Conservation (phyloP, 306 rosid genomes). For the Quercus agrifolia region DNA sequence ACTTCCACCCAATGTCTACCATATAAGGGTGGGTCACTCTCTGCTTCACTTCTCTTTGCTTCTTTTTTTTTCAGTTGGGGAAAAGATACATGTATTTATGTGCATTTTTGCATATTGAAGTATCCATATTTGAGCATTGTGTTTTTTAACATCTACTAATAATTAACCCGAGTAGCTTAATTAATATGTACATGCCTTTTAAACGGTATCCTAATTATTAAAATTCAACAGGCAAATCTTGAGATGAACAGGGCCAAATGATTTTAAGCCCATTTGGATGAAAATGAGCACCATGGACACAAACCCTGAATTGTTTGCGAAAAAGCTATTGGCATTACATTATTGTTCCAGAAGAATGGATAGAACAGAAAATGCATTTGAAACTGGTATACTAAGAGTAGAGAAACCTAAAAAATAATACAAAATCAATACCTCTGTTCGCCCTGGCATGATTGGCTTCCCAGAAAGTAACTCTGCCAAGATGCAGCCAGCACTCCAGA, state of each 20-base stretch:
- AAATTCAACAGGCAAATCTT: background rate
- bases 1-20: background rate
- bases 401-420: conserved; percentile 11
- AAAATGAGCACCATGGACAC: background rate
- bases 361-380: background rate
- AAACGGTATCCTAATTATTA: background rate
- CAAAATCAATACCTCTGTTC: conserved; percentile 74
- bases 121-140: background rate
- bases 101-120: background rate
- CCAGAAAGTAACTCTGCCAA: conserved; percentile 86
- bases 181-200: background rate
- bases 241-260: background rate
- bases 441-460: conserved; percentile 93
- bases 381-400: background rate
- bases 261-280: background rate
- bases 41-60: background rate
- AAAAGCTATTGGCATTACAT: conserved; percentile 10
- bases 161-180: background rate
- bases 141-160: background rate
- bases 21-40: background rate
- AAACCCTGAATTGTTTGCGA: background rate
- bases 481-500: conserved; percentile 98
- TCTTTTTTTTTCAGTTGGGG: too few relatives aligned
- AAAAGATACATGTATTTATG: too few relatives aligned
- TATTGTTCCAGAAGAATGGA: conserved; percentile 10